Evolutionary conservation across 441 rosid species (phyloP), one percentile per base, ranked within the genome.

Genomic region (Populus hybrid): DNA sequence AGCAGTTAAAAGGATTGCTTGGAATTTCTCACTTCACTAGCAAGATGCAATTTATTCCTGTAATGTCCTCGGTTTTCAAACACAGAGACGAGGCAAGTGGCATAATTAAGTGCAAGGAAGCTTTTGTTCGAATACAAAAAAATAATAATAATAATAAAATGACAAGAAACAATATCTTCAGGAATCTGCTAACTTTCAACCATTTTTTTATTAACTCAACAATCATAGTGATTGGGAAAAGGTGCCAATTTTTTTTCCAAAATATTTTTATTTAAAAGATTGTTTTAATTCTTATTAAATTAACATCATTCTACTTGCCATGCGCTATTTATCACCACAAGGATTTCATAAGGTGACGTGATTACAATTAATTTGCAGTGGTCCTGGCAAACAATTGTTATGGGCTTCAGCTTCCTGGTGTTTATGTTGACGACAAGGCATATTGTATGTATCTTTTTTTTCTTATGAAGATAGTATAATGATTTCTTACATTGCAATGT

Each of bases 1-100:
- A 96, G 70, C 99, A 96, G 81, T 89, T 96, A 8, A 96, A 96
- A 79, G 98, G 97, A 68, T 84, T 96, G 83, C 96, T 96, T 71
- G 99, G 99, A 81, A 96, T 96, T 75, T 91, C 86, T 82, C 98
- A 96, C 79, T 96, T 96, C 85, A 96, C 98, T 70, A 70, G 70
- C 78, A 91, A 91, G 89, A 96, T 96, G 98, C 96, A 92, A 74
- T 77, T 94, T 67, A 53, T 92, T 78, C 93, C 98, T 74, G 99
- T 96, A 34, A 86, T 92, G 83, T 79, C 88, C 69, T 93, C 98
- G 81, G 99, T 94, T 74, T 80, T 94, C 75, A 76, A 74, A 73
- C 86, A 88, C 23, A 90, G 83, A 87, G 83, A 90, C 10, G 99
- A 96, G 89, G 99, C 90, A 61, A 83, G 84, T 80, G 67, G 77